Conservation (phyloP, 1,284 basidiomycete genomes). For the Mycena citricolor region DNA sequence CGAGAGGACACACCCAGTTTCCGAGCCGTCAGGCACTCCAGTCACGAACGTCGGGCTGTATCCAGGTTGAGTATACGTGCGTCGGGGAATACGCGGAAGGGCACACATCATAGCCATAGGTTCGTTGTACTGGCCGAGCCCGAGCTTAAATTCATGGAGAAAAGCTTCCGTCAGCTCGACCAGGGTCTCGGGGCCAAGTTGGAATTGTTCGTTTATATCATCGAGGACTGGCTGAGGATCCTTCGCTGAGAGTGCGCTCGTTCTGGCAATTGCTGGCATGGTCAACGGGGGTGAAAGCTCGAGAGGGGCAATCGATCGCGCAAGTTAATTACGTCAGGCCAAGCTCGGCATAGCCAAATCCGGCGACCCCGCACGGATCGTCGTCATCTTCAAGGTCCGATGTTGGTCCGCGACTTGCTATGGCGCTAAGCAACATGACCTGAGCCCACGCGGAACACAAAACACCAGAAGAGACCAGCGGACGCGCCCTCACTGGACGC, state of each 20-base stretch:
- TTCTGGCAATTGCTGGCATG: conserved; percentile 40
- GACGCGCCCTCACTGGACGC: too few species aligned
- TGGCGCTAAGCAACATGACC: too few species aligned
- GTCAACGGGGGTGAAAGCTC: conserved; percentile 18
- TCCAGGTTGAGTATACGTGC: conserved; percentile 18
- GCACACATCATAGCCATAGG: conserved; percentile 88
- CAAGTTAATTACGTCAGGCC: too few species aligned
- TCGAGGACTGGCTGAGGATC: conserved; percentile 40
- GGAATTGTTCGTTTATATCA: conserved; percentile 68
- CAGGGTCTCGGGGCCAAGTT: conserved; percentile 61
- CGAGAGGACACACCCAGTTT: conserved; percentile 71
- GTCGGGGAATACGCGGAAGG: conserved; percentile 5
- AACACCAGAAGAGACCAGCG: too few species aligned
- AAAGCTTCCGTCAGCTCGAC: conserved; percentile 76
- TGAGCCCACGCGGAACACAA: too few species aligned
- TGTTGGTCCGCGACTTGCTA: too few species aligned
- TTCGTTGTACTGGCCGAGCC: conserved; percentile 69
- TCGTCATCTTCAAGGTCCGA: too few species aligned
- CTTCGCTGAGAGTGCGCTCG: conserved; percentile 32
- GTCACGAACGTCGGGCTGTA: conserved; percentile 89
- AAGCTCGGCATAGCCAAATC: too few species aligned
- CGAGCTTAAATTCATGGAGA: conserved; percentile 72
- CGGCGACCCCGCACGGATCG: too few species aligned
- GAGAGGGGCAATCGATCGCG: conserved; percentile 9
- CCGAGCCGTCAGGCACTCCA: conserved; percentile 86